phyloP scores from a whole-genome alignment of 345 rosid species.

The Populus pruinosa region DNA sequence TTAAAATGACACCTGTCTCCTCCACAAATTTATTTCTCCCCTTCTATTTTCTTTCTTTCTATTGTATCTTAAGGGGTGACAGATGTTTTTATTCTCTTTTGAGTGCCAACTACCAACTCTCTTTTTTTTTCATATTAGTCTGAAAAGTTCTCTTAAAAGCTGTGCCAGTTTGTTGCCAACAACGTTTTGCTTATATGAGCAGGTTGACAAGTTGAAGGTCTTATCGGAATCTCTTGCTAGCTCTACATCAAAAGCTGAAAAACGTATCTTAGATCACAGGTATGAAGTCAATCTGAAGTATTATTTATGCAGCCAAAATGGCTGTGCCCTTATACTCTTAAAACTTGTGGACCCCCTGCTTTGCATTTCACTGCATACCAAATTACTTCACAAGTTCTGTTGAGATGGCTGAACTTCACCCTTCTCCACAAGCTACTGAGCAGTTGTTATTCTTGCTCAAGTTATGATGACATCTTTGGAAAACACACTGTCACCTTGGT shows the following conservation, averaged over 20 bases:
- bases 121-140: neutral
- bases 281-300: conserved; percentile 20
- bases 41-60: neutral
- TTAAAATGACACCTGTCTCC: neutral
- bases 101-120: neutral
- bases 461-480: neutral
- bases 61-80: neutral
- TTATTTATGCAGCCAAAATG: neutral
- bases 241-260: conserved; percentile 76
- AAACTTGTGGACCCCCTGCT: neutral
- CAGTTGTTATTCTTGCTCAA: neutral
- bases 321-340: neutral
- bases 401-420: neutral
- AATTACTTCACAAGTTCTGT: neutral
- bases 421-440: neutral
- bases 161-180: neutral
- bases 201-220: conserved; percentile 93
- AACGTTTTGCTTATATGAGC: conserved; percentile 21
- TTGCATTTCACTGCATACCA: neutral
- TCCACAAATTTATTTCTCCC: neutral
- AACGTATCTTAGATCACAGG: conserved; percentile 84
- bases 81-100: neutral
- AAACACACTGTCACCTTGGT: neutral
- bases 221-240: conserved; percentile 83
- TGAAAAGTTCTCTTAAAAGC: conserved; percentile 1